Evolutionary conservation across 345 rosid species (phyloP), one percentile per base, ranked within the genome.

Genomic region (Microcos paniculata): DNA sequence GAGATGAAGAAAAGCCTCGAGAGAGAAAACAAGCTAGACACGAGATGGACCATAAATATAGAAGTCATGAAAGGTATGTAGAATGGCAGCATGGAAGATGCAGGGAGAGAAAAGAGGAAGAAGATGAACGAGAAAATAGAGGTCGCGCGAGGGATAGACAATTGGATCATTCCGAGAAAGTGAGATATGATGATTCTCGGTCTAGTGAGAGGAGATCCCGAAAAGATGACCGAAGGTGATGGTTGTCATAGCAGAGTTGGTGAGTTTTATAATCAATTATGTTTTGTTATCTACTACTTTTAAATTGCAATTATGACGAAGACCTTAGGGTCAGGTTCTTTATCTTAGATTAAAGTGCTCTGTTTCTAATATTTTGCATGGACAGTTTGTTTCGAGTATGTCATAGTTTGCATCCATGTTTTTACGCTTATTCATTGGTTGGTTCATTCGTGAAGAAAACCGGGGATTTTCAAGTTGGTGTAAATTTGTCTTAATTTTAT

Each of bases 21-120:
- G 83, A 79, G 79, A 82, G 83, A 67, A 82, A 75, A 38, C 81
- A 76, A 28, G 21, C 3, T 62, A 85, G 84, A 74, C 88, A 84
- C 72, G 89, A 84, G 61, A 84, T 70, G 52, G 79, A 71, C 69
- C 53, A 70, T 73, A 77, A 81, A 57, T 73, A 84, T 71, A 77
- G 77, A 74, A 86, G 80, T 79, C 85, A 68, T 65, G 79, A 73
- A 71, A 81, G 55, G 68, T 77, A 76, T 67, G 85, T 74, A 16
- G 82, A 40, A 18, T 71, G 59, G 56, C 82, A 21, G 31, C 52
- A 15, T 28, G 83, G 63, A 72, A 73, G 78, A 38, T 55, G 63
- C 55, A 77, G 79, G 73, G 79, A 56, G 38, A 82, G 77, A 76
- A 80, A 76, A 75, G 81, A 73, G 52, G 85, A 76, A 58, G 85